Conservation (phyloP, 768 basidiomycete genomes). For the Daedalea quercina region DNA sequence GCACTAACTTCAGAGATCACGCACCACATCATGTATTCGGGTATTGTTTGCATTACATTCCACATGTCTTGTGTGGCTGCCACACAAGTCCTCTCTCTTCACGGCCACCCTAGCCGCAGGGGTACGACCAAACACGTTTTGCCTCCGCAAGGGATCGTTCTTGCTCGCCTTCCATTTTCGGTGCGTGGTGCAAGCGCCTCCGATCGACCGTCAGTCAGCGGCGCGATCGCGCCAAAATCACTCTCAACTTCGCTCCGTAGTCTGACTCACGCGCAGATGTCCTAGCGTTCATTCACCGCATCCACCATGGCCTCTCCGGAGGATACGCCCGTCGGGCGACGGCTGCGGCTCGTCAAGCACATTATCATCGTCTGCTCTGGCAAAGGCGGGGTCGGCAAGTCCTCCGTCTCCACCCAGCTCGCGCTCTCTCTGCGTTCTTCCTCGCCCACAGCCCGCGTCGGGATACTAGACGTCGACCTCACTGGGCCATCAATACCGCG, state of each 20-base stretch:
- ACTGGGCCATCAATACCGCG: conserved; percentile 94
- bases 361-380: conserved; percentile 93
- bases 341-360: conserved; percentile 69
- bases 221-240: not conserved
- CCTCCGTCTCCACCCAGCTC: conserved; percentile 89
- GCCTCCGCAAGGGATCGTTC: not conserved
- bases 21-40: too few species aligned
- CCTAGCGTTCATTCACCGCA: not conserved
- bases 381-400: conserved; percentile 98
- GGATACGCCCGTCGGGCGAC: conserved; percentile 59
- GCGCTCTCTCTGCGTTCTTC: conserved; percentile 79
- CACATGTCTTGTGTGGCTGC: too few species aligned
- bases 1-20: too few species aligned
- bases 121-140: too few species aligned
- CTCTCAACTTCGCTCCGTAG: not conserved
- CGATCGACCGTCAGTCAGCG: not conserved
- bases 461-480: conserved; percentile 90
- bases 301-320: conserved; percentile 14
- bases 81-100: too few species aligned
- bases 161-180: not conserved
- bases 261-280: not conserved
- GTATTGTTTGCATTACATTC: too few species aligned
- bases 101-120: too few species aligned
- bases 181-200: not conserved
- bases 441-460: conserved; percentile 62